Percentiles rank a stretch among this genome's conserved stretches.
Evolutionary conservation across 2,329 filamentous ascomycete genomes (phyloP).

Genomic region (Ophiocordyceps camponoti-leonardi): DNA sequence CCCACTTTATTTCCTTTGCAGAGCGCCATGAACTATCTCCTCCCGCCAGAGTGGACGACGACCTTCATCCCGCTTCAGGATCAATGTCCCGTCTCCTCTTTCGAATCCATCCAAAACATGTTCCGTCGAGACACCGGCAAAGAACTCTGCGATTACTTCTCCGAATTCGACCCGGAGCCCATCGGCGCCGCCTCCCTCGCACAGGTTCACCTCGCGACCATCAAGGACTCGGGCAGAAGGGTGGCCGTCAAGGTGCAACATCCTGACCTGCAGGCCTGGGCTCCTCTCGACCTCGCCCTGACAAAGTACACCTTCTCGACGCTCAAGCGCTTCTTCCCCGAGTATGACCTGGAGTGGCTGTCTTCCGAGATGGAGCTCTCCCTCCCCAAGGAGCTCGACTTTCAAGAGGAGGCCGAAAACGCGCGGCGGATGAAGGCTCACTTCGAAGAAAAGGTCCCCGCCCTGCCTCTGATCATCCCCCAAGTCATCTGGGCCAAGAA

Average conservation of each 20-base stretch:
- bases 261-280: constrained; percentile 76
- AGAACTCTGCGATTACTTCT: constrained; percentile 67
- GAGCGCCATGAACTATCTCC: constrained; percentile 89
- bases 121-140: constrained; percentile 69
- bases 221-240: constrained; percentile 65
- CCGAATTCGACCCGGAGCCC: constrained; percentile 61
- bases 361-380: constrained; percentile 85
- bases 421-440: constrained; percentile 64
- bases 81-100: constrained; percentile 82
- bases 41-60: constrained; percentile 81
- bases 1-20: constrained; percentile 10
- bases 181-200: constrained; percentile 89
- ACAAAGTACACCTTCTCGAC: constrained; percentile 82
- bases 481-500: constrained; percentile 78
- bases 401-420: constrained; percentile 70
- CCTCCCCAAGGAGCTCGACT: constrained; percentile 82
- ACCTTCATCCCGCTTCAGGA: constrained; percentile 96
- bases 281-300: constrained; percentile 68
- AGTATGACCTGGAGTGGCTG: constrained; percentile 95
- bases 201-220: constrained; percentile 77
- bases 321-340: constrained; percentile 84
- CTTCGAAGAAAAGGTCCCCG: constrained; percentile 54
- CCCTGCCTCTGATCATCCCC: constrained; percentile 74
- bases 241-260: constrained; percentile 98
- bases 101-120: constrained; percentile 74